These are phyloP conservation scores for Microcera coccophila DNA, from an alignment of 2,329 filamentous ascomycete species.

Conservation along the genomic window DNA sequence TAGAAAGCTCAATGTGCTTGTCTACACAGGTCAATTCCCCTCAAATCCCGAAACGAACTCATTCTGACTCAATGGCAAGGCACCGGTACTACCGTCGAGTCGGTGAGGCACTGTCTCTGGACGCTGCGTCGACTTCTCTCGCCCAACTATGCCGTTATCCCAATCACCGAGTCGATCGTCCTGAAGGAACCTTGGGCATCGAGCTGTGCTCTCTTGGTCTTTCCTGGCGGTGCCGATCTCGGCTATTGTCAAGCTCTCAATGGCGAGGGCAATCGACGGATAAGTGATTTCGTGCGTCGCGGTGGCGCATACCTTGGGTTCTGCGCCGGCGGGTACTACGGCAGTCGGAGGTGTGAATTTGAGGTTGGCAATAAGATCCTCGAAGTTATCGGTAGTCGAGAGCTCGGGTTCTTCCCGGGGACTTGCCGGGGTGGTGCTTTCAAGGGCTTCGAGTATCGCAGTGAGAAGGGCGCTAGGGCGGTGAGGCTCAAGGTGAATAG, in stretches of 20 bases:
- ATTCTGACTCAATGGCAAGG: constrained; percentile 47
- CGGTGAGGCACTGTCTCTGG: constrained; percentile 84
- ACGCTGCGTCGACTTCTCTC: constrained; percentile 81
- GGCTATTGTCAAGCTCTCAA: constrained; percentile 87
- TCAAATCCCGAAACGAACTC: background rate
- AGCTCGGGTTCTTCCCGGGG: constrained; percentile 85
- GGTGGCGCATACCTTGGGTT: constrained; percentile 87
- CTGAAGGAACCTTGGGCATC: constrained; percentile 88
- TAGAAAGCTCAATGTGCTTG: constrained; percentile 80
- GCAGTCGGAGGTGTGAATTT: constrained; percentile 77
- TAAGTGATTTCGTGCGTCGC: constrained; percentile 77
- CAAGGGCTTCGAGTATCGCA: constrained; percentile 83
- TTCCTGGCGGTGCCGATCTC: constrained; percentile 91
- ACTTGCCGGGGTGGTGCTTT: constrained; percentile 84
- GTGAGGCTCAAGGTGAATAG: constrained; percentile 63
- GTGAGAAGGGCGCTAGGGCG: constrained; percentile 77
- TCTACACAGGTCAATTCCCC: constrained; percentile 71
- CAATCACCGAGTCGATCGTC: constrained; percentile 71
- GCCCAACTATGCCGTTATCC: constrained; percentile 88
- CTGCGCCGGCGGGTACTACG: constrained; percentile 94
- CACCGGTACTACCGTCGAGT: constrained; percentile 79
- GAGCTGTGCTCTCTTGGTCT: constrained; percentile 82
- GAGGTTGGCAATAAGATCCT: constrained; percentile 74
- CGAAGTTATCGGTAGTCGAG: constrained; percentile 80
- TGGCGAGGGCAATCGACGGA: constrained; percentile 79